Conservation (phyloP, 2,329 filamentous ascomycete species). For the Parasarocladium wereldwijsianum region DNA sequence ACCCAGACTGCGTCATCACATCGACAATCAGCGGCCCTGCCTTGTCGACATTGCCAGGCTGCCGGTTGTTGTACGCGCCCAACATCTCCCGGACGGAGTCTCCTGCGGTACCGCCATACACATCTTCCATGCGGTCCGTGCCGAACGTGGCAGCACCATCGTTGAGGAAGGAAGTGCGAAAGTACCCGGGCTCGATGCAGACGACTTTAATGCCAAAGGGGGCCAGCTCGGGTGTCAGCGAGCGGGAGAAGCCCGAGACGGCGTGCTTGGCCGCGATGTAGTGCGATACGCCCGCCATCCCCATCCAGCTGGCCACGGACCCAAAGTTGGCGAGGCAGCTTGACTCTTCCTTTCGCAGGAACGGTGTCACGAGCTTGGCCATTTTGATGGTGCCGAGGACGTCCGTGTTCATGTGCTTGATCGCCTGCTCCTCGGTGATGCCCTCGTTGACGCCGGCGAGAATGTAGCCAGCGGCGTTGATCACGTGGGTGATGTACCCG, state of each 20-base stretch:
- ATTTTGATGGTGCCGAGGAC: slow-evolving; percentile 23
- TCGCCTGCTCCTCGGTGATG: slow-evolving; percentile 7
- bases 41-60: slow-evolving; percentile 35
- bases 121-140: slow-evolving; percentile 16
- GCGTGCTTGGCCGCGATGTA: slow-evolving; percentile 19
- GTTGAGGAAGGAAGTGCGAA: slow-evolving; percentile 34
- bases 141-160: slow-evolving; percentile 9
- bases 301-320: slow-evolving; percentile 19
- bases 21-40: slow-evolving; percentile 33
- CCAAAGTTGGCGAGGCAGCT: slow-evolving; percentile 20
- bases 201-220: slow-evolving; percentile 28
- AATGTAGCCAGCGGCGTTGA: slow-evolving; percentile 32
- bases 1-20: slow-evolving; percentile 30
- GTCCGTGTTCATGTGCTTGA: slow-evolving; percentile 19
- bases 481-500: slow-evolving; percentile 29
- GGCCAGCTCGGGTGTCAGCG: slow-evolving; percentile 25
- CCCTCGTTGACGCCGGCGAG: slow-evolving; percentile 28
- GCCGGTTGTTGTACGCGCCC: slow-evolving; percentile 22
- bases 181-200: slow-evolving; percentile 35
- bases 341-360: slow-evolving; percentile 13
- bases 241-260: slow-evolving; percentile 16
- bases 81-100: slow-evolving; percentile 11
- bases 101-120: slow-evolving; percentile 9
- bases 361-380: slow-evolving; percentile 18
- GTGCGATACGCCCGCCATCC: slow-evolving; percentile 14